These are phyloP conservation scores for Infundibulicybe gibba DNA, from an alignment of 768 basidiomycete species.

Conservation along the genomic window DNA sequence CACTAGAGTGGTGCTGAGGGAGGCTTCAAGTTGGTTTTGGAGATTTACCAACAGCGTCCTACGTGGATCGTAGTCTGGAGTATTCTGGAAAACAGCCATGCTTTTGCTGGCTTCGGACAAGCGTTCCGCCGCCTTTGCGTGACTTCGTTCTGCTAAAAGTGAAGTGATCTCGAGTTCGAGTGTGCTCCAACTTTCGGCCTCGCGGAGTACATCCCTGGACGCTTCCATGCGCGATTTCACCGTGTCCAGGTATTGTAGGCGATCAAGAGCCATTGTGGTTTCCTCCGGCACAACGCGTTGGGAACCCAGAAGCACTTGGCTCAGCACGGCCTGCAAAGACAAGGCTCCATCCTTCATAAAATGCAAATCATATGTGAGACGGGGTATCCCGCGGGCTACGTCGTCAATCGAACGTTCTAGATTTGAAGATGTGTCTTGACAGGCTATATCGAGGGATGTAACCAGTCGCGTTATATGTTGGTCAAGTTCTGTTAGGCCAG, in stretches of 20 bases:
- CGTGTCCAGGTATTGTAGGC: slow-evolving; percentile 76
- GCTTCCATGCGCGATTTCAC: slow-evolving; percentile 87
- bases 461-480: slow-evolving; percentile 72
- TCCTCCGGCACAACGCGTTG: slow-evolving; percentile 46
- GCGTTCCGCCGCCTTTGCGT: slow-evolving; percentile 88
- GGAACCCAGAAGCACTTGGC: slow-evolving; percentile 56
- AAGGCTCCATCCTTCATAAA: slow-evolving; percentile 94
- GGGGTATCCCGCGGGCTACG: slow-evolving; percentile 85
- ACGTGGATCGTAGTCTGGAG: slow-evolving; percentile 85
- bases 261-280: slow-evolving; percentile 68
- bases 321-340: slow-evolving; percentile 65
- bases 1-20: slow-evolving; percentile 86
- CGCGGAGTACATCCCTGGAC: slow-evolving; percentile 82
- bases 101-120: slow-evolving; percentile 85
- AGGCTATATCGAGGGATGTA: slow-evolving; percentile 79
- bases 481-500: slow-evolving; percentile 59
- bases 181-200: slow-evolving; percentile 96
- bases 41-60: slow-evolving; percentile 85
- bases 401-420: slow-evolving; percentile 91
- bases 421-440: slow-evolving; percentile 82
- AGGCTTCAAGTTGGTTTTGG: slow-evolving; percentile 94
- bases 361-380: slow-evolving; percentile 93
- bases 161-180: slow-evolving; percentile 90
- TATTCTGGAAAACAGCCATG: slow-evolving; percentile 92
- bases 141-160: slow-evolving; percentile 74